Evolutionary conservation across 306 rosid genomes (phyloP), one percentile per base, ranked within the genome.

Genomic region (Aeschynomene evenia): DNA sequence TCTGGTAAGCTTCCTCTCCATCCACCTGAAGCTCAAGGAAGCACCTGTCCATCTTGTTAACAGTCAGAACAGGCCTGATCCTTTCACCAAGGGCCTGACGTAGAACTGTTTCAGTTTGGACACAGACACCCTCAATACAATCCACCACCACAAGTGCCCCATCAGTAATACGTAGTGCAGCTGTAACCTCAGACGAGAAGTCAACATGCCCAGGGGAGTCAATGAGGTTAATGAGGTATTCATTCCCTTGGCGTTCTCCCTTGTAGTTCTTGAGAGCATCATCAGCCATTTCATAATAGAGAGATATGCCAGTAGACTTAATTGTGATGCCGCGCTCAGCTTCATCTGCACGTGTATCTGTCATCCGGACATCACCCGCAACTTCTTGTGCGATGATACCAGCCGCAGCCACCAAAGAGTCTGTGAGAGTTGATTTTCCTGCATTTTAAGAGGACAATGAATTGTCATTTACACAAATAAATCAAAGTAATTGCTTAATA

Each of bases 131-230:
- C 66, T 86, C 91, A 1, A 86, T 58, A 28, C 91, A 86, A 37
- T 86, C 91, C 10, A 86, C 91, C 39, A 86, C 87, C 48, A 86
- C 91, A 21, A 86, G 87, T n/a, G 91, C 91, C 24, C 91, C 91
- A 52, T 86, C 91, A 11, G 65, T 59, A 20, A 59, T 59, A 1
- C 65, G 46, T 4, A 59, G 46, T 11, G 65, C 65, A 8, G 65
- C 65, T 8, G 65, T 59, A 36, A 59, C 65, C 65, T 59, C 65
- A 59, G 65, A 59, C 8, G 45, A 39, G 88, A 86, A 86, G 80
- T 86, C 91, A 28, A 86, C 91, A 23, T 86, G 91, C 24, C 91
- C 91, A 0, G 91, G 91, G 0, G 91, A 86, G 52, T 86, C 91
- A 3, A 86, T 81, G 61, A 86, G 88, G 43, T 86, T 86, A 78